Conservation (phyloP, 2,329 filamentous ascomycete genomes). For the Penicillium sp. region DNA sequence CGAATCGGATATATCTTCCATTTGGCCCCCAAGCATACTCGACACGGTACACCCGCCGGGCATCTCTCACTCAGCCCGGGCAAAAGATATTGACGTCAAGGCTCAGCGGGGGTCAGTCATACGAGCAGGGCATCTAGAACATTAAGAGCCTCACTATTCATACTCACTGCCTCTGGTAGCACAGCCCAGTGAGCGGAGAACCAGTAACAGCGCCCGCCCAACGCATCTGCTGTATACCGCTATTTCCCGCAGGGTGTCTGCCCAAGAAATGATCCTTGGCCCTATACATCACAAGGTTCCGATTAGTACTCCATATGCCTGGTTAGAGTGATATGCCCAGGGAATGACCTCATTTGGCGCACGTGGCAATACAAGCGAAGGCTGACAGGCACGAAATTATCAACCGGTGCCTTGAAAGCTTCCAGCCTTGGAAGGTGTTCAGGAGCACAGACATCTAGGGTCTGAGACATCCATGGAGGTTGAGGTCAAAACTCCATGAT, state of each 20-base stretch:
- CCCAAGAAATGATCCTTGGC: not conserved
- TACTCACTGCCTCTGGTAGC: not conserved
- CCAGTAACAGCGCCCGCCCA: not conserved
- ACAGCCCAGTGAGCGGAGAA: not conserved
- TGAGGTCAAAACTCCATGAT: not conserved
- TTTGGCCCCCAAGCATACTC: not conserved
- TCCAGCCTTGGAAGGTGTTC: not conserved
- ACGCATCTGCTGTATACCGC: not conserved
- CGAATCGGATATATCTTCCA: slow-evolving; percentile 2
- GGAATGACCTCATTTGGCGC: slow-evolving; percentile 3
- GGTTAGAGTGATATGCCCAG: not conserved
- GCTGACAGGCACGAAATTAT: not conserved
- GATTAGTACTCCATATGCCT: not conserved
- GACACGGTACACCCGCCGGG: not conserved
- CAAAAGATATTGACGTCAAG: not conserved
- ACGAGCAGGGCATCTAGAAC: not conserved
- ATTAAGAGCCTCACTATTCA: not conserved
- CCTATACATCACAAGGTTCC: not conserved
- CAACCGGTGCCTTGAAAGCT: not conserved
- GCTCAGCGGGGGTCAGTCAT: not conserved
- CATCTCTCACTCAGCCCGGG: not conserved
- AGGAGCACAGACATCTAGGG: not conserved
- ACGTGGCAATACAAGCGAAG: slow-evolving; percentile 1
- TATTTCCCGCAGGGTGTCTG: not conserved
- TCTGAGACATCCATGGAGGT: not conserved